A percentile compares a stretch with the other conserved stretches of the same genome.
Evolutionary conservation across 1,139 yeast genomes (phyloP).

Genomic region (Wickerhamiella pararugosa): DNA sequence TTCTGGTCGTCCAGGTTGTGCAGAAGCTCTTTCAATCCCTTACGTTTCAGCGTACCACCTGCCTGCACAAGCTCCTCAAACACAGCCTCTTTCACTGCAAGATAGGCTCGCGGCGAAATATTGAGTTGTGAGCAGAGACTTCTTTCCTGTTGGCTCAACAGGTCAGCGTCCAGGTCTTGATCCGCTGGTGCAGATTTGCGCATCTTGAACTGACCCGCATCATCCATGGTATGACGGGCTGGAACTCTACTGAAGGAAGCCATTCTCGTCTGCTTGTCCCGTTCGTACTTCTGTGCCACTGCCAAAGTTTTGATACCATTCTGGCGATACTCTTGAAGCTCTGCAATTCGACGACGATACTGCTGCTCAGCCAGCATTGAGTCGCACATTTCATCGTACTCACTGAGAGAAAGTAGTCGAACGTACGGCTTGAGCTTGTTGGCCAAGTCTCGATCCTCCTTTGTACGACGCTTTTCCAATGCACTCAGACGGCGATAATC

Average conservation of each 20-base stretch:
- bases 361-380: constrained; percentile 66
- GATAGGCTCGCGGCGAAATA: constrained; percentile 81
- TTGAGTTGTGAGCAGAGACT: constrained; percentile 70
- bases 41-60: constrained; percentile 70
- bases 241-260: constrained; percentile 17
- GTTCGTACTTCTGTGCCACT: constrained; percentile 73
- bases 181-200: constrained; percentile 23
- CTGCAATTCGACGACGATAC: constrained; percentile 69
- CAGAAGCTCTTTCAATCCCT: constrained; percentile 59
- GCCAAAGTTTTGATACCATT: constrained; percentile 78
- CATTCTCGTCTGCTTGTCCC: constrained; percentile 47
- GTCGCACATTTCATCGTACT: constrained; percentile 56
- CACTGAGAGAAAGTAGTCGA: constrained; percentile 62
- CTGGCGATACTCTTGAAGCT: constrained; percentile 83
- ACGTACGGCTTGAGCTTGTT: constrained; percentile 69
- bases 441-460: constrained; percentile 75
- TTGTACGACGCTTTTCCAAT: constrained; percentile 62
- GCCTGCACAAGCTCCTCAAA: constrained; percentile 77
- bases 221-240: constrained; percentile 8
- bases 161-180: constrained; percentile 66
- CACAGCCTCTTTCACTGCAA: constrained; percentile 83
- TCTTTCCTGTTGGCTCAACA: constrained; percentile 75
- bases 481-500: constrained; percentile 75
- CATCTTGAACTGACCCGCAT: constrained; percentile 15
- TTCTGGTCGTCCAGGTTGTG: constrained; percentile 75